Base-by-base conservation (phyloP, 2,329 filamentous ascomycete species). In the Colletotrichum falcatum region DNA sequence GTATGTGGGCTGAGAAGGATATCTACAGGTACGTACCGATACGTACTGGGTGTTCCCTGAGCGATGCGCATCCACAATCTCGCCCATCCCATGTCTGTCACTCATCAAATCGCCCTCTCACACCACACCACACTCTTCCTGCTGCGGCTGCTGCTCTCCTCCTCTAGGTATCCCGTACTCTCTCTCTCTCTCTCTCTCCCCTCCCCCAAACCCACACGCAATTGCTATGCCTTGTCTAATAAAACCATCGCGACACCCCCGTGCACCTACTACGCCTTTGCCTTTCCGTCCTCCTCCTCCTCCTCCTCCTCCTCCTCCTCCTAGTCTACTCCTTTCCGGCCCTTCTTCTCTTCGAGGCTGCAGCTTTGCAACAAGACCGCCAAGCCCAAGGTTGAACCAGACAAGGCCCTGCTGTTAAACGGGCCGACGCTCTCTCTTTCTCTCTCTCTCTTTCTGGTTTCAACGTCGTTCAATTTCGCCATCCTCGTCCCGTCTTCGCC, bases 201-300 rank as follows among this genome's bases (percentile, higher is more conserved):
- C 12, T 68, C 62, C 66, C 51, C 35, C 49, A 54, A 61, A 28
- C 39, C 39, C 39, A 60, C 63, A 46, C 30, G 23, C 63, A 61
- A 37, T 46, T 55, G 56, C 62, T 33, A 55, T 70, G 37, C 55
- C 54, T 37, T 55, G 44, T 48, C 44, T 37, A 68, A 71, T 68
- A 68, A 71, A 71, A 71, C 68, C 64, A 68, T 71, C 68, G 68
- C 42, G 68, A 68, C 68, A 68, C 68, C 67, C 60, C 53, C 44
- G 53, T 63, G 37, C 64, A 63, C 30, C 4, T 16, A 49, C 16
- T n/a, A n/a, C n/a, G n/a, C n/a, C n/a, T n/a, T n/a, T n/a, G n/a
- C n/a, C n/a, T n/a, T n/a, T n/a, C n/a, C n/a, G n/a, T n/a, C 16
- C 14, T 62, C 6, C 14, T 8, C 14, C 42, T 62, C 53, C 26